phyloP scores from a whole-genome alignment of 2,329 filamentous ascomycete species.

The Dactylonectria macrodidyma region DNA sequence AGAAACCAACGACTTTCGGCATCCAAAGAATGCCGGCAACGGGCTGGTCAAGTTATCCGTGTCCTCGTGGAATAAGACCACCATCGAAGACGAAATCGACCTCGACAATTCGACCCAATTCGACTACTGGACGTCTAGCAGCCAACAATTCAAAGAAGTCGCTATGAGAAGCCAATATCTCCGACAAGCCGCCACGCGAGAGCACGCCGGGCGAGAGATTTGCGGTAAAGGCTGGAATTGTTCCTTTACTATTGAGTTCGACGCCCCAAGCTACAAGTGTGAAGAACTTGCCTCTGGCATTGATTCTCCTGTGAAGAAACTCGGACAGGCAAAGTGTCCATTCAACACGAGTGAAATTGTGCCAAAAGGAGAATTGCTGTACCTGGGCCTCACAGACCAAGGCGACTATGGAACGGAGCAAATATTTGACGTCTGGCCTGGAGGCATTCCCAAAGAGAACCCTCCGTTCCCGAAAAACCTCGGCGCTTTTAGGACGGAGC shows the following conservation, averaged over 20 bases:
- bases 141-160: constrained; percentile 36
- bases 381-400: constrained; percentile 30
- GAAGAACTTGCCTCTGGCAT: constrained; percentile 32
- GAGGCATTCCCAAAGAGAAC: constrained; percentile 32
- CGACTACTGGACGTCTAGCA: constrained; percentile 38
- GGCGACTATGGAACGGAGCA: constrained; percentile 44
- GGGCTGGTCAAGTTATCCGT: constrained; percentile 30
- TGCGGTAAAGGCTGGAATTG: constrained; percentile 46
- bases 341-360: constrained; percentile 38
- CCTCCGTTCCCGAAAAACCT: constrained; percentile 42
- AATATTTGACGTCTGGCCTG: constrained; percentile 12
- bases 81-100: background rate
- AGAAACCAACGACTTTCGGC: constrained; percentile 30
- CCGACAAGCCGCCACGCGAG: constrained; percentile 33
- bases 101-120: constrained; percentile 14
- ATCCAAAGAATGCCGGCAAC: background rate
- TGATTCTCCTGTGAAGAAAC: constrained; percentile 27
- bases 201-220: constrained; percentile 34
- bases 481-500: constrained; percentile 43
- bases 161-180: constrained; percentile 37
- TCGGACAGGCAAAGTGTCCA: constrained; percentile 36
- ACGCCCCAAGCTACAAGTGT: constrained; percentile 42
- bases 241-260: constrained; percentile 38
- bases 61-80: constrained; percentile 40
- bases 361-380: constrained; percentile 38